Percentiles rank a stretch among this genome's conserved stretches.
phyloP scores from a whole-genome alignment of 352 stramenopile species.

The Aphanomyces euteiches region DNA sequence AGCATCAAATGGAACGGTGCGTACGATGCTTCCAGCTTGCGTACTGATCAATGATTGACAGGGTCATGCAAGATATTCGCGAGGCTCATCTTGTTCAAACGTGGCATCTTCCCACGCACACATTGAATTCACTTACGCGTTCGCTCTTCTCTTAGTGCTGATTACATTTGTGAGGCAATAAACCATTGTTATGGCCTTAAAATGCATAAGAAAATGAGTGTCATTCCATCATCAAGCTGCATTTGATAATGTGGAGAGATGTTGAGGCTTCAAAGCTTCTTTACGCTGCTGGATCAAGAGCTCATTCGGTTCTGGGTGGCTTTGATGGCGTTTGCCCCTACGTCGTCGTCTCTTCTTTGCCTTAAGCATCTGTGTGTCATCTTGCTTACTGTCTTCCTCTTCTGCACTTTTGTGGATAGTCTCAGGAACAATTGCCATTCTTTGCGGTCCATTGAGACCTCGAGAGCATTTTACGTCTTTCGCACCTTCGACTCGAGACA shows the following conservation, averaged over 20 bases:
- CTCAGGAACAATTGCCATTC: no score
- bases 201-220: no score
- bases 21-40: background rate
- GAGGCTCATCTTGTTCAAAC: slow-evolving; percentile 2
- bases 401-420: no score
- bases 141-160: background rate
- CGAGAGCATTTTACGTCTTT: no score
- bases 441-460: no score
- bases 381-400: no score
- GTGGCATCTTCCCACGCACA: slow-evolving; percentile 16
- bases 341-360: no score
- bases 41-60: background rate
- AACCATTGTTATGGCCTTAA: background rate
- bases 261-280: background rate
- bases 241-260: background rate
- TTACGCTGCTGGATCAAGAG: no score
- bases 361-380: no score
- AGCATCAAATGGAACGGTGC: slow-evolving; percentile 32
- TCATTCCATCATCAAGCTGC: background rate
- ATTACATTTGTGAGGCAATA: background rate
- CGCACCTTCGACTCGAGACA: no score
- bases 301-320: no score
- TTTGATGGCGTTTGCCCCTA: no score
- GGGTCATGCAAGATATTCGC: slow-evolving; percentile 4
- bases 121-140: slow-evolving; percentile 1